Conservation (phyloP, 2,329 filamentous ascomycete species). For the Claviceps sp. region DNA sequence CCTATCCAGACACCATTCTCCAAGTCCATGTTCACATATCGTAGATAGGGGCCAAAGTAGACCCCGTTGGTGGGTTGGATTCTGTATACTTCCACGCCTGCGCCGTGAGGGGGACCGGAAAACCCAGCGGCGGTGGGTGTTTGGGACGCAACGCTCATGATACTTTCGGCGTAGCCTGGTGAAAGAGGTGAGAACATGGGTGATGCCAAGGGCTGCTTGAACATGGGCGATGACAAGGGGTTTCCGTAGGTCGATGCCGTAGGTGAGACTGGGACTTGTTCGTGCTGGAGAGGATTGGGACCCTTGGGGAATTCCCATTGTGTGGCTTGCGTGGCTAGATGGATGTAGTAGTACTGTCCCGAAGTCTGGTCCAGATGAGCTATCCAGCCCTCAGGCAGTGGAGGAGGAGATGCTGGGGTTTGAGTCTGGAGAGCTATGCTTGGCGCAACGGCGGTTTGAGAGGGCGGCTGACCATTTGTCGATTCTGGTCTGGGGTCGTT, state of each 20-base stretch:
- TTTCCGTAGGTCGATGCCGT: slow-evolving; percentile 65
- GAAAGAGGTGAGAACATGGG: slow-evolving; percentile 74
- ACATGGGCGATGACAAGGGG: slow-evolving; percentile 54
- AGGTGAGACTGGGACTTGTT: slow-evolving; percentile 71
- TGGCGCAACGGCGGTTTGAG: slow-evolving; percentile 26
- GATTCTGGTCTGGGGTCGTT: slow-evolving; percentile 54
- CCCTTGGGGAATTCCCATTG: slow-evolving; percentile 99
- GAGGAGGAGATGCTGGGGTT: slow-evolving; percentile 73
- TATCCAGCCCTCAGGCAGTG: slow-evolving; percentile 95
- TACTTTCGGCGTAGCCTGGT: slow-evolving; percentile 73
- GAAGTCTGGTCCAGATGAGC: slow-evolving; percentile 91
- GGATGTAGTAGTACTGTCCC: slow-evolving; percentile 98
- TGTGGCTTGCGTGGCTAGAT: slow-evolving; percentile 84
- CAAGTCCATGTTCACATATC: slow-evolving; percentile 95
- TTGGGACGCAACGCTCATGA: slow-evolving; percentile 65
- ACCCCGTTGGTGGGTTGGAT: slow-evolving; percentile 89
- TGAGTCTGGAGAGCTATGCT: slow-evolving; percentile 27
- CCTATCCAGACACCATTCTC: slow-evolving; percentile 85
- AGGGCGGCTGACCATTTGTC: slow-evolving; percentile 31
- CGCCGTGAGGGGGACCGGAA: slow-evolving; percentile 72
- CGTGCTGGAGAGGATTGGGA: slow-evolving; percentile 75
- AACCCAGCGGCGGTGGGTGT: slow-evolving; percentile 73
- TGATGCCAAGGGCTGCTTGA: slow-evolving; percentile 48
- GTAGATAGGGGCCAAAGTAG: slow-evolving; percentile 91
- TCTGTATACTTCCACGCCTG: slow-evolving; percentile 89